These are phyloP conservation scores for Chamaecyparis obtusa DNA, from an alignment of 75 land plant genomes.

Conservation along the genomic window DNA sequence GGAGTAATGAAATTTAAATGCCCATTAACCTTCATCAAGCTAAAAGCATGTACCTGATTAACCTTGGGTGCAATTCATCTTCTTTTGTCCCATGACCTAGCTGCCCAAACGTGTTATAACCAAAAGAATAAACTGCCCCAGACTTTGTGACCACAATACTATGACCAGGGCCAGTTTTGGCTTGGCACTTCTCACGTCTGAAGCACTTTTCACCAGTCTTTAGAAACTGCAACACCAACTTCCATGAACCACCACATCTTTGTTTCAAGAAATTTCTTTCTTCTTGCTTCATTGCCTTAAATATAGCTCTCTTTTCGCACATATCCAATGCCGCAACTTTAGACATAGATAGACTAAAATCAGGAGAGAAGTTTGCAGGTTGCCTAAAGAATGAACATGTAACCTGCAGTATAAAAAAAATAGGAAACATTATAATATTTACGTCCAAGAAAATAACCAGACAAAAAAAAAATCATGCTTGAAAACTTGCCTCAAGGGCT, in stretches of 20 bases:
- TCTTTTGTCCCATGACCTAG: slow-evolving; percentile 77
- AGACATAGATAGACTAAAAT: slow-evolving; percentile 54
- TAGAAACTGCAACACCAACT: slow-evolving; percentile 65
- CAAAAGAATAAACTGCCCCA: slow-evolving; percentile 70
- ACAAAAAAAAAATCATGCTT: background rate
- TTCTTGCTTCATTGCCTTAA: slow-evolving; percentile 57
- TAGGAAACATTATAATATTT: background rate
- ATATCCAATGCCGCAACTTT: slow-evolving; percentile 82
- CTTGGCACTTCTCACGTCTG: slow-evolving; percentile 69
- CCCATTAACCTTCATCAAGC: background rate
- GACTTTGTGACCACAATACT: slow-evolving; percentile 70
- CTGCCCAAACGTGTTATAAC: slow-evolving; percentile 77
- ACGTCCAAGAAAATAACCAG: background rate
- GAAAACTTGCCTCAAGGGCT: slow-evolving; percentile 67
- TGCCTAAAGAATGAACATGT: slow-evolving; percentile 72
- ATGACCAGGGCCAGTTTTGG: slow-evolving; percentile 86
- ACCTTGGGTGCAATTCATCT: slow-evolving; percentile 64
- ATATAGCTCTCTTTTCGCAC: slow-evolving; percentile 73
- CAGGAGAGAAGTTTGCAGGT: slow-evolving; percentile 74
- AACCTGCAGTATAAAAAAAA: slow-evolving; percentile 46
- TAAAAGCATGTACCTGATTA: slow-evolving; percentile 47
- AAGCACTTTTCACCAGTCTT: slow-evolving; percentile 64
- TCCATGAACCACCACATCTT: slow-evolving; percentile 85
- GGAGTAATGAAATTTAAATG: too few relatives aligned
- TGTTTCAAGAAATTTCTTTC: slow-evolving; percentile 46